Base-by-base conservation (phyloP, 2,329 filamentous ascomycete genomes). In the Epichloe elymi region DNA sequence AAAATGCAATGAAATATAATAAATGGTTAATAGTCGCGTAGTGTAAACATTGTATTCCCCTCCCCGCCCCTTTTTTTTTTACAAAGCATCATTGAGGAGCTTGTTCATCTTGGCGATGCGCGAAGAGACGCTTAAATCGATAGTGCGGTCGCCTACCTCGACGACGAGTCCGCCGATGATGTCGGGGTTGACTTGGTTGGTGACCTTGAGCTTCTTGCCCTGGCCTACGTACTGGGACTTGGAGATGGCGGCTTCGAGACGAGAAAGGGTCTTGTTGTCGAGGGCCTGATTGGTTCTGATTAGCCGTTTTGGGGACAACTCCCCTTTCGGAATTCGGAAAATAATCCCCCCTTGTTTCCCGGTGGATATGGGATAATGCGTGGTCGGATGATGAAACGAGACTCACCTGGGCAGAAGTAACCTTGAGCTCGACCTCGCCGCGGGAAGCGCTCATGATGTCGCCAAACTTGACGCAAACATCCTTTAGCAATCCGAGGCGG, bases 51-150 rank as follows among this genome's bases (percentile, higher is more conserved):
- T 48, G 8, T 19, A 55, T 58, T 7, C 0, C 23, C 53, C 59
- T 57, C 51, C 42, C 57, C n/a, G n/a, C 1, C 6, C 52, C 59
- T 57, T 51, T 45, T 57, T 53, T 50, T 57, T 89, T 87, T 95
- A 98, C 86, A 98, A 78, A 72, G 85, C 80, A 74, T 98, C 93
- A 62, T 80, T 90, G 68, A 98, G 86, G 70, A 95, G 84, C 85
- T 97, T 98, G 88, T 98, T 98, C 82, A 98, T 88, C 83, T 89
- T 95, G 70, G 87, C 80, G 72, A 98, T 85, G 80, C 91, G 94
- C 69, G 86, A 78, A 47, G 91, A 91, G 65, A 98, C 90, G 73
- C 86, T 93, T 62, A 96, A 85, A 74, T 98, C 93, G 67, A 98
- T 95, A 70, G 91, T 97, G 67, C 91, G 86, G 79, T 97, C 91